Percentiles rank a stretch among this genome's conserved stretches.
Conservation (phyloP, 164 flowering plant species). For the Paratinospora sagittata region DNA sequence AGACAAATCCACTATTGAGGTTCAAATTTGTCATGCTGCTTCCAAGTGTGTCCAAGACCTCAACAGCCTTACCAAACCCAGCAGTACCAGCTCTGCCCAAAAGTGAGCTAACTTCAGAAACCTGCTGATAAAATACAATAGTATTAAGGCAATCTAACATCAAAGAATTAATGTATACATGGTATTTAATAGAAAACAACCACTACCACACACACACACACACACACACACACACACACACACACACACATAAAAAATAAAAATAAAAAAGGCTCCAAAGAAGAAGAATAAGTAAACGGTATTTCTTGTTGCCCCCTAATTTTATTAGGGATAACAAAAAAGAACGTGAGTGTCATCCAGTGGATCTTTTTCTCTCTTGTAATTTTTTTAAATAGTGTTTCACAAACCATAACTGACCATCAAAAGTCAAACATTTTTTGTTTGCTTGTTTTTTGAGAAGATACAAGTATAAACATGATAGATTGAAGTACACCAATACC, state of each 20-base stretch:
- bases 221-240: neutral
- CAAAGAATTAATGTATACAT: neutral
- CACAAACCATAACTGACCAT: too few relatives aligned
- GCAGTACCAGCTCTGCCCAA: conserved; percentile 79
- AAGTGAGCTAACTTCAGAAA: conserved; percentile 70
- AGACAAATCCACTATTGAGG: conserved; percentile 59
- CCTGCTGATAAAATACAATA: conserved; percentile 30
- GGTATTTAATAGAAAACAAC: neutral
- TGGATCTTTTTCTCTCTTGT: too few relatives aligned
- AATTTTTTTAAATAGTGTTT: too few relatives aligned
- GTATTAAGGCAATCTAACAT: neutral
- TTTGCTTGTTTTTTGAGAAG: too few relatives aligned
- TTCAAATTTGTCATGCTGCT: conserved; percentile 84
- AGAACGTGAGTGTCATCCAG: too few relatives aligned
- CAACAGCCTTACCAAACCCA: conserved; percentile 86
- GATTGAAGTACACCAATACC: too few relatives aligned
- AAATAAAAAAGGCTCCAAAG: neutral
- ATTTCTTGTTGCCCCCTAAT: too few relatives aligned
- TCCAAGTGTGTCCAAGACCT: conserved; percentile 86
- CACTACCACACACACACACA: neutral
- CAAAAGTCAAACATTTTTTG: too few relatives aligned
- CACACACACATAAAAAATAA: too few relatives aligned
- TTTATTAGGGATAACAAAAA: too few relatives aligned
- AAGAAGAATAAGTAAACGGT: neutral
- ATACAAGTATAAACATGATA: too few relatives aligned